Evolutionary conservation across 2,329 filamentous ascomycete genomes (phyloP).

Genomic region (Fusarium annulatum): DNA sequence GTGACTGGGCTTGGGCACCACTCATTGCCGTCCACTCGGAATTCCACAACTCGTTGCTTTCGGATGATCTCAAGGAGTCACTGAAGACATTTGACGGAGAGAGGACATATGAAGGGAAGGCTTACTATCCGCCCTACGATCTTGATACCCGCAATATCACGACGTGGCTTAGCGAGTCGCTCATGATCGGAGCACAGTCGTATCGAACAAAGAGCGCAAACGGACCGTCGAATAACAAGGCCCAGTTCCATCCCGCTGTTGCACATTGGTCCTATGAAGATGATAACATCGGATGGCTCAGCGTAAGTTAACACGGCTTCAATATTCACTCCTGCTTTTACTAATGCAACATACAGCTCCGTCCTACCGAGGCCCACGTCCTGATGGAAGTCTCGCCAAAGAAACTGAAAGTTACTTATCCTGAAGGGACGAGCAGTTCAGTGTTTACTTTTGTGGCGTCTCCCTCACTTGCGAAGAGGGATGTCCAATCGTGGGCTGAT

Average conservation of each 20-base stretch:
- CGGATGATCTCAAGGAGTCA: constrained; percentile 49
- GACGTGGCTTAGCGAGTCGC: constrained; percentile 63
- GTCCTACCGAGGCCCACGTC: constrained; percentile 3
- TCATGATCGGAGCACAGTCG: constrained; percentile 68
- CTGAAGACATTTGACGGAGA: constrained; percentile 6
- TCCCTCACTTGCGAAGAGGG: constrained; percentile 9
- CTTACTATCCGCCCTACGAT: constrained; percentile 36
- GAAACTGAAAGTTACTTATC: constrained; percentile 6
- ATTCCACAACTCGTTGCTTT: constrained; percentile 59
- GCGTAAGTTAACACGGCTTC: neutral
- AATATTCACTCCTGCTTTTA: accelerated
- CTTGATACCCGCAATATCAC: constrained; percentile 67
- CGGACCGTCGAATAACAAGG: constrained; percentile 18
- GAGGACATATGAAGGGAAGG: constrained; percentile 7
- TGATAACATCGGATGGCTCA: constrained; percentile 13
- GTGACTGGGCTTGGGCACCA: constrained; percentile 67
- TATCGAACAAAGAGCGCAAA: neutral
- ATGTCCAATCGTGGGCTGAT: constrained; percentile 15
- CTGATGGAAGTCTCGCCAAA: constrained; percentile 13
- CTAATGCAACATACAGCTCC: neutral
- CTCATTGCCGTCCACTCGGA: constrained; percentile 64
- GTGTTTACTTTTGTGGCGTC: constrained; percentile 18
- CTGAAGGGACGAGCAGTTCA: neutral
- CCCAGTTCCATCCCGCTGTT: constrained; percentile 14
- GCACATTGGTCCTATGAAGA: constrained; percentile 14